A percentile compares a stretch with the other conserved stretches of the same genome.
Evolutionary conservation across 2,329 filamentous ascomycete species (phyloP).

Genomic region (Botryotinia globosa): DNA sequence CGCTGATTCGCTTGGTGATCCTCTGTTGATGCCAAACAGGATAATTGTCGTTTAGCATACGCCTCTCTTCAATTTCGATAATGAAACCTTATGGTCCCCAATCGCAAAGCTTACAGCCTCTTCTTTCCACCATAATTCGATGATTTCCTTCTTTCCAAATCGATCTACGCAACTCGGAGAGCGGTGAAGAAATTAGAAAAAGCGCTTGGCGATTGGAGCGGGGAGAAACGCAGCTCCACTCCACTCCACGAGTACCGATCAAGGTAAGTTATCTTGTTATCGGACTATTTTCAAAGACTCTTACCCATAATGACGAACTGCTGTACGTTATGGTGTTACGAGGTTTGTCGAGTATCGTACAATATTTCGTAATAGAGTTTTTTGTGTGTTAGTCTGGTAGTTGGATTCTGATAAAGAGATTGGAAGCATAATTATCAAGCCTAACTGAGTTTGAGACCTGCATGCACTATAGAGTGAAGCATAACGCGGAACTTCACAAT

Average conservation of each 20-base stretch:
- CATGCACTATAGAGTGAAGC: neutral
- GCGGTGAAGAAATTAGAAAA: constrained; percentile 10
- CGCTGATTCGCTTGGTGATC: constrained; percentile 6
- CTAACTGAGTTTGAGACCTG: neutral
- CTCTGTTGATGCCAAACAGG: neutral
- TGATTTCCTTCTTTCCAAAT: neutral
- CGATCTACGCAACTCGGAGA: constrained; percentile 10
- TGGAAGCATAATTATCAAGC: neutral
- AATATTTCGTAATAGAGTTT: neutral
- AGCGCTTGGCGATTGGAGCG: constrained; percentile 12
- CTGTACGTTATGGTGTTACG: constrained; percentile 5
- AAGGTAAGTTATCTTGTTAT: neutral
- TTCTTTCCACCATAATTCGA: neutral
- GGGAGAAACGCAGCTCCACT: constrained; percentile 6
- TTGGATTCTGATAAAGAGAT: neutral
- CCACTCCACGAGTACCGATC: neutral
- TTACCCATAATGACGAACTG: neutral
- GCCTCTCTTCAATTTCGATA: neutral
- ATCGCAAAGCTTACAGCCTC: neutral
- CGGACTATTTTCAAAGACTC: neutral
- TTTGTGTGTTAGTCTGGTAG: neutral
- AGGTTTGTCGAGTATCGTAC: neutral
- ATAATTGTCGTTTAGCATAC: neutral
- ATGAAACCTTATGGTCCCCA: neutral
- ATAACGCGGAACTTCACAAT: constrained; percentile 2